phyloP scores from a whole-genome alignment of 192 early-diverging fungal genomes.

The Mortierella hygrophila region DNA sequence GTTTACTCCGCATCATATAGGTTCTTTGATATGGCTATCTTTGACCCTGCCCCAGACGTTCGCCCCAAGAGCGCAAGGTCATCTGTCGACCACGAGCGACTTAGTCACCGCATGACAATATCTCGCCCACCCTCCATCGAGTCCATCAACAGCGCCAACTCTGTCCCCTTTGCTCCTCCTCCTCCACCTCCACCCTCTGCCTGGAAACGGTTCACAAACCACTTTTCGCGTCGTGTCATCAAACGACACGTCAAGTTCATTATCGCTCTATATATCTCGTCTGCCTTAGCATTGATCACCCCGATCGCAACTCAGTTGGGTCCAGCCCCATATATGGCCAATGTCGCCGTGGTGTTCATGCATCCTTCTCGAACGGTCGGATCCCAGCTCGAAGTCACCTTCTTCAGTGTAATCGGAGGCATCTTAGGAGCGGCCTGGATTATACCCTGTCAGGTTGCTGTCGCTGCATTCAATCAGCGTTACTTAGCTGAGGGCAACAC shows the following conservation, averaged over 20 bases:
- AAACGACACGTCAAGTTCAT: slow-evolving; percentile 60
- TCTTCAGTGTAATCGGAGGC: slow-evolving; percentile 58
- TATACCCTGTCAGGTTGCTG: slow-evolving; percentile 46
- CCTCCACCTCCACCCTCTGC: slow-evolving; percentile 43
- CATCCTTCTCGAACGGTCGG: slow-evolving; percentile 64
- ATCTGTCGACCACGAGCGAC: slow-evolving; percentile 39
- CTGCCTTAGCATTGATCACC: slow-evolving; percentile 51
- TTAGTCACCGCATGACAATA: slow-evolving; percentile 15
- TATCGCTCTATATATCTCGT: slow-evolving; percentile 49
- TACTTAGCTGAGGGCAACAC: slow-evolving; percentile 34
- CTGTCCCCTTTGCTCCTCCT: slow-evolving; percentile 45
- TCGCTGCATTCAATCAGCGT: slow-evolving; percentile 44
- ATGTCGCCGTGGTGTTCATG: slow-evolving; percentile 58
- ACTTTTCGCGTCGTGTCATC: slow-evolving; percentile 54
- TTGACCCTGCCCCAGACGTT: slow-evolving; percentile 38
- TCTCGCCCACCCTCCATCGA: slow-evolving; percentile 49
- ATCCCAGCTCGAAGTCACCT: slow-evolving; percentile 62
- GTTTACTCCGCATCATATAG: slow-evolving; percentile 15
- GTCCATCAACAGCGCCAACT: slow-evolving; percentile 46
- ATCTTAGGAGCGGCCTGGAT: slow-evolving; percentile 54
- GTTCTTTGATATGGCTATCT: slow-evolving; percentile 54
- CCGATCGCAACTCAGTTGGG: slow-evolving; percentile 32
- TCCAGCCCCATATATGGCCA: slow-evolving; percentile 37
- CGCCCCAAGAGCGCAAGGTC: slow-evolving; percentile 28
- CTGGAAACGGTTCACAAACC: slow-evolving; percentile 53